These are phyloP conservation scores for Aphanomyces invadans DNA, from an alignment of 352 stramenopile species.

Conservation along the genomic window DNA sequence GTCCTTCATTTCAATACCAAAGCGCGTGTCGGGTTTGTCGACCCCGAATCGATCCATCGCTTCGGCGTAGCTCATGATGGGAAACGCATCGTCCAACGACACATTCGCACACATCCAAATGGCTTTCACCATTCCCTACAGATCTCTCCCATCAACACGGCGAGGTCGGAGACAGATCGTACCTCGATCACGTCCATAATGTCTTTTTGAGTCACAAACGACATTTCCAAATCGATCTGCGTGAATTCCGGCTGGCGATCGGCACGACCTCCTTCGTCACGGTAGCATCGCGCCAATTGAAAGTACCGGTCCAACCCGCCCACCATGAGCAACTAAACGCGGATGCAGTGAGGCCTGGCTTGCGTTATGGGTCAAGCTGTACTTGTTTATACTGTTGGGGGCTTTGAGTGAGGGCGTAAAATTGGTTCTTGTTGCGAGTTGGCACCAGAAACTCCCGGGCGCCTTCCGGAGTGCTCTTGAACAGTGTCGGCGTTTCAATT, in stretches of 20 bases:
- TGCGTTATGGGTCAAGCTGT: too few species aligned
- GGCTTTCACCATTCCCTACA: constrained; percentile 41
- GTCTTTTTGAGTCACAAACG: constrained; percentile 64
- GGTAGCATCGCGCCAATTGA: constrained; percentile 85
- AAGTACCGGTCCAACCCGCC: constrained; percentile 83
- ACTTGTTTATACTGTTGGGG: constrained; percentile 89
- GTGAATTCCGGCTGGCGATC: constrained; percentile 88
- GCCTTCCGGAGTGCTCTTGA: constrained; percentile 83
- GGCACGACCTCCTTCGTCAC: constrained; percentile 77
- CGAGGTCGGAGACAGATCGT: neutral
- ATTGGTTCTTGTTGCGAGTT: constrained; percentile 51
- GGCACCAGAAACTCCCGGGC: constrained; percentile 82
- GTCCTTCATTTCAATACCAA: constrained; percentile 59
- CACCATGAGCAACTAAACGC: constrained; percentile 69
- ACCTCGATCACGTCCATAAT: constrained; percentile 69
- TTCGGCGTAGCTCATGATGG: constrained; percentile 63
- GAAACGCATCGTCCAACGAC: constrained; percentile 34
- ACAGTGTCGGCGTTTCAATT: constrained; percentile 84
- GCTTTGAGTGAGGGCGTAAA: constrained; percentile 85
- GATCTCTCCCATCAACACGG: neutral
- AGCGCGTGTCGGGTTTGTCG: constrained; percentile 81
- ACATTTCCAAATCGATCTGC: constrained; percentile 88
- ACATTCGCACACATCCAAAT: constrained; percentile 51
- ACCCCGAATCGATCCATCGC: constrained; percentile 75
- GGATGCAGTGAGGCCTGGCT: neutral